These are phyloP conservation scores for Syzygium syzygioides DNA, from an alignment of 441 rosid genomes.

Conservation along the genomic window DNA sequence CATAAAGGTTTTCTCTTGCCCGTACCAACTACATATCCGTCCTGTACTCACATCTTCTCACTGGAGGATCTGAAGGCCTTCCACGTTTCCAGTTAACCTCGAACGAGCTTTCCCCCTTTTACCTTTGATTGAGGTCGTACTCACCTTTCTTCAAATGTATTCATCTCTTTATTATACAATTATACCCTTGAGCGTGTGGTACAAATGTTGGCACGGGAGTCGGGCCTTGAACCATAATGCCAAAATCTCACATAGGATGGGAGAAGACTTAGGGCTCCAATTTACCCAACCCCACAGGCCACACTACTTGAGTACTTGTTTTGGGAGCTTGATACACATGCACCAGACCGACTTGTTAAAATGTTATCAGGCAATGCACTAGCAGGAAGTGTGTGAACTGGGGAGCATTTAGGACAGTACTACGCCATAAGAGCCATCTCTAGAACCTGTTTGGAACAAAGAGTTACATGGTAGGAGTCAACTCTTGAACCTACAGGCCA, in stretches of 20 bases:
- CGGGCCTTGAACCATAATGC: not conserved
- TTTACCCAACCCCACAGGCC: not conserved
- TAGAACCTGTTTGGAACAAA: not conserved
- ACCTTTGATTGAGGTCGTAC: not conserved
- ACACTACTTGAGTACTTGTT: not conserved
- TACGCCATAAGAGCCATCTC: not conserved
- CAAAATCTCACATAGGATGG: not conserved
- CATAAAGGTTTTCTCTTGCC: not conserved
- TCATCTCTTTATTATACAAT: not conserved
- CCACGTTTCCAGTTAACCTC: not conserved
- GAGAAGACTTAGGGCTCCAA: not conserved
- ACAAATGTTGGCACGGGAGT: not conserved
- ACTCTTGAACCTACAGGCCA: not conserved
- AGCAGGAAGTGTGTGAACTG: not conserved
- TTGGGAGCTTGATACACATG: not conserved
- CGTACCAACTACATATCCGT: not conserved
- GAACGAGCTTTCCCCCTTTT: not conserved
- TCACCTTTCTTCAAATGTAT: not conserved
- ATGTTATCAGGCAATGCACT: not conserved
- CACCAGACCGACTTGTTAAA: rapidly evolving
- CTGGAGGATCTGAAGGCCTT: not conserved
- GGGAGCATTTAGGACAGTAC: not conserved
- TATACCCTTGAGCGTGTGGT: not conserved
- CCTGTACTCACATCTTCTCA: not conserved
- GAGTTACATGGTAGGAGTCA: not conserved